Percentiles rank a stretch among this genome's conserved stretches.
phyloP scores from a whole-genome alignment of 169 alveolate genomes.

The Theileria orientalis region DNA sequence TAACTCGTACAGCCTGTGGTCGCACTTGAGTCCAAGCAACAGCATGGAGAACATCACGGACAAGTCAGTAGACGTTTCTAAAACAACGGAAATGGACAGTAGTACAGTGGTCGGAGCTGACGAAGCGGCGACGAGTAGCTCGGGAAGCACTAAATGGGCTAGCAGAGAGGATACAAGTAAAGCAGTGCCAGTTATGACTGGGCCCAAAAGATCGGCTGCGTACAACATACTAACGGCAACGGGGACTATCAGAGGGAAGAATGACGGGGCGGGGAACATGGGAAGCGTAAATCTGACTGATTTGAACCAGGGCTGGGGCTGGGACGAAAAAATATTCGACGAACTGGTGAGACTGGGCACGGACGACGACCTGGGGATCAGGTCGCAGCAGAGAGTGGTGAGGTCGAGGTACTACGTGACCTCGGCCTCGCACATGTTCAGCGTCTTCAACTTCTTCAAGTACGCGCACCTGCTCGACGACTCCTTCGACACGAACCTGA shows the following conservation, averaged over 20 bases:
- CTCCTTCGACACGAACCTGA: conserved; percentile 58
- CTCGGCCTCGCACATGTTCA: conserved; percentile 83
- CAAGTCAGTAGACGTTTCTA: neutral
- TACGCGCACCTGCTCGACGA: conserved; percentile 69
- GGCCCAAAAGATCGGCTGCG: too few species aligned
- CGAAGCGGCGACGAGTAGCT: conserved; percentile 17
- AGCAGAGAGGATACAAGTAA: too few species aligned
- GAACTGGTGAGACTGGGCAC: conserved; percentile 71
- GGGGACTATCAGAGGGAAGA: too few species aligned
- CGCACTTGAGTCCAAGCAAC: neutral
- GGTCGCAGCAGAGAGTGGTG: conserved; percentile 79
- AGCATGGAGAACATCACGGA: neutral
- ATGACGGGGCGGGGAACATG: too few species aligned
- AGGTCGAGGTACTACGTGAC: conserved; percentile 87
- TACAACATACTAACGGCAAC: too few species aligned
- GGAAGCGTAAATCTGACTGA: too few species aligned
- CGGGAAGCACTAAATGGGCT: neutral
- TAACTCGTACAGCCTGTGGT: conserved; percentile 8
- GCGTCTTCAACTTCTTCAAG: conserved; percentile 73
- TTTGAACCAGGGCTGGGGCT: too few species aligned
- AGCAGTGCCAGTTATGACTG: too few species aligned
- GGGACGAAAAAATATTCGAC: neutral
- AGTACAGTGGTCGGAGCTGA: conserved; percentile 36
- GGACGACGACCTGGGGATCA: conserved; percentile 82
- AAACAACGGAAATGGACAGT: neutral